Evolutionary conservation across 805 yeast genomes (phyloP).

Genomic region (Cephaloascus fragrans): DNA sequence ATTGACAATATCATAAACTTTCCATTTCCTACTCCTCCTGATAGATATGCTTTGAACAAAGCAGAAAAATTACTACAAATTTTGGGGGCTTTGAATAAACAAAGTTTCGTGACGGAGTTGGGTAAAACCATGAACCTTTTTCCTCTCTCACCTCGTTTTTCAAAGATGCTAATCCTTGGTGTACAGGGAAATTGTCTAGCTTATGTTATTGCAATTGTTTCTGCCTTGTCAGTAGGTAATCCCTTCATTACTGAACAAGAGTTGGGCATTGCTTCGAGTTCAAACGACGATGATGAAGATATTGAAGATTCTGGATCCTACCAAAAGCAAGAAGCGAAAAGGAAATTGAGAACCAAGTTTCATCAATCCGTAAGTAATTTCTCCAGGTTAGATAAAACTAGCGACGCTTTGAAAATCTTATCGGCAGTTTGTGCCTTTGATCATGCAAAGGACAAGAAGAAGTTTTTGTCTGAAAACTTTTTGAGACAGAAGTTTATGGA

Average conservation of each 20-base stretch:
- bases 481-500: constrained; percentile 75
- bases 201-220: constrained; percentile 83
- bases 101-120: constrained; percentile 52
- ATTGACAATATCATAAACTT: constrained; percentile 83
- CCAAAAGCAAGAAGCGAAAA: constrained; percentile 25
- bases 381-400: constrained; percentile 54
- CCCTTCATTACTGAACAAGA: constrained; percentile 76
- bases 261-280: constrained; percentile 38
- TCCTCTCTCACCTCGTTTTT: constrained; percentile 89
- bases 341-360: constrained; percentile 39
- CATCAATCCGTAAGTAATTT: constrained; percentile 51
- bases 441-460: constrained; percentile 41
- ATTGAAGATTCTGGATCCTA: constrained; percentile 27
- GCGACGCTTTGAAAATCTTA: constrained; percentile 68
- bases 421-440: constrained; percentile 86
- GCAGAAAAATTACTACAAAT: constrained; percentile 62
- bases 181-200: constrained; percentile 82
- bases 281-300: constrained; percentile 18
- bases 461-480: constrained; percentile 53
- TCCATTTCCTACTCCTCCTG: constrained; percentile 96
- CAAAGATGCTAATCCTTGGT: constrained; percentile 82
- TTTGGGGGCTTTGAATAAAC: constrained; percentile 66
- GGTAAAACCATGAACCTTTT: constrained; percentile 84
- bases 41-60: constrained; percentile 40
- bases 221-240: constrained; percentile 89